A percentile compares a stretch with the other conserved stretches of the same genome.
Evolutionary conservation across 2,329 filamentous ascomycete genomes (phyloP).

Genomic region (Juglanconis juglandina): DNA sequence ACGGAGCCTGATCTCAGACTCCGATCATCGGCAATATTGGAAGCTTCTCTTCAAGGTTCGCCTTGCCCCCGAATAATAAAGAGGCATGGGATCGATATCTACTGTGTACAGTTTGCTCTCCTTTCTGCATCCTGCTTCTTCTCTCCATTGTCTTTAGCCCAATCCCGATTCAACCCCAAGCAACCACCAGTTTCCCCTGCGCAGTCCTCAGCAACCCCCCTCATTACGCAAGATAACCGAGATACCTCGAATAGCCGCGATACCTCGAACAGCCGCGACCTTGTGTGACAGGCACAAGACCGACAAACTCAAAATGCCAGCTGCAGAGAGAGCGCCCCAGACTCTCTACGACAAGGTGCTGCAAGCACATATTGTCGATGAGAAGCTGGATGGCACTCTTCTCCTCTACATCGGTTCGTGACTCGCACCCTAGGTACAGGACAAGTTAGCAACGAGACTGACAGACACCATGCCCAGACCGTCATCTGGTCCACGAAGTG

Average conservation of each 20-base stretch:
- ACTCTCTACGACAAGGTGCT: conserved; percentile 99
- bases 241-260: not conserved
- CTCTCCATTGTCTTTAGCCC: not conserved
- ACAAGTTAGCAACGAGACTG: not conserved
- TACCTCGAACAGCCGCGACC: not conserved
- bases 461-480: conserved; percentile 51
- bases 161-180: not conserved
- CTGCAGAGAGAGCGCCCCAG: conserved; percentile 66
- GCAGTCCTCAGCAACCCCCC: not conserved
- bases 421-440: not conserved
- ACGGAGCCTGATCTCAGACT: not conserved
- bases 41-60: not conserved
- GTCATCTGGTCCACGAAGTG: conserved; percentile 97
- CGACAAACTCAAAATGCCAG: conserved; percentile 63
- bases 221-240: not conserved
- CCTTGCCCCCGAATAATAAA: not conserved
- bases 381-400: conserved; percentile 89
- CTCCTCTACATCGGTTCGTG: conserved; percentile 84
- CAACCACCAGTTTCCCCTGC: not conserved
- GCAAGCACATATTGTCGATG: conserved; percentile 88
- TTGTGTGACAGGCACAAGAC: conserved; percentile 3
- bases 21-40: not conserved
- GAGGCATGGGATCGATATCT: not conserved
- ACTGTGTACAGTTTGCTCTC: not conserved
- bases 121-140: not conserved